Conservation (phyloP, 345 rosid genomes). For the Ceriops zippeliana region DNA sequence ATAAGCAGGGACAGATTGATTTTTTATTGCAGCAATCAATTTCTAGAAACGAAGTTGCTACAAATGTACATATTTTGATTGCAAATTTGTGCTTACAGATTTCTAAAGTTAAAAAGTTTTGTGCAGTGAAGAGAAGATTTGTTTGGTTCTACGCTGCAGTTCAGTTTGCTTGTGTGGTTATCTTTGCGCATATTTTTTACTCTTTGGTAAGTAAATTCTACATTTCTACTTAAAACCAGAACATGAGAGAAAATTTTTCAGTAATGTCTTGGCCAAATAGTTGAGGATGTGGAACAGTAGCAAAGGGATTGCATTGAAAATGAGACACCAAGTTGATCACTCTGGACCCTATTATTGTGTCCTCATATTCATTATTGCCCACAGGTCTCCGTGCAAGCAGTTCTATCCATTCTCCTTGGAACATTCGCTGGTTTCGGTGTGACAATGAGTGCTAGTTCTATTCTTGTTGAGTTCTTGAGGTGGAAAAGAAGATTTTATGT, state of each 20-base stretch:
- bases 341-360: neutral
- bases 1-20: too few relatives aligned
- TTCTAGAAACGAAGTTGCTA: neutral
- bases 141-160: slow-evolving; percentile 81
- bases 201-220: slow-evolving; percentile 54
- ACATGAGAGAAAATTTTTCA: neutral
- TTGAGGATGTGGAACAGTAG: too few relatives aligned
- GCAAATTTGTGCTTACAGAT: neutral
- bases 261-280: too few relatives aligned
- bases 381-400: slow-evolving; percentile 65
- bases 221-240: neutral
- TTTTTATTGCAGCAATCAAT: too few relatives aligned
- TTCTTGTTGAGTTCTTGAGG: slow-evolving; percentile 70
- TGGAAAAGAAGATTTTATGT: slow-evolving; percentile 60
- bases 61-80: neutral
- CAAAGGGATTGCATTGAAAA: neutral
- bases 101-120: slow-evolving; percentile 11
- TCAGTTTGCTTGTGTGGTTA: slow-evolving; percentile 79
- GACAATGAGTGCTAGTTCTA: slow-evolving; percentile 76
- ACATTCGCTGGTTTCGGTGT: slow-evolving; percentile 84
- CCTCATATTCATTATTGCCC: neutral
- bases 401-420: slow-evolving; percentile 69
- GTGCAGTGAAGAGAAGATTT: slow-evolving; percentile 73
- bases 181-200: slow-evolving; percentile 79
- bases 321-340: neutral